These are phyloP conservation scores for Macrophomina tecta DNA, from an alignment of 2,329 filamentous ascomycete genomes.

Conservation along the genomic window DNA sequence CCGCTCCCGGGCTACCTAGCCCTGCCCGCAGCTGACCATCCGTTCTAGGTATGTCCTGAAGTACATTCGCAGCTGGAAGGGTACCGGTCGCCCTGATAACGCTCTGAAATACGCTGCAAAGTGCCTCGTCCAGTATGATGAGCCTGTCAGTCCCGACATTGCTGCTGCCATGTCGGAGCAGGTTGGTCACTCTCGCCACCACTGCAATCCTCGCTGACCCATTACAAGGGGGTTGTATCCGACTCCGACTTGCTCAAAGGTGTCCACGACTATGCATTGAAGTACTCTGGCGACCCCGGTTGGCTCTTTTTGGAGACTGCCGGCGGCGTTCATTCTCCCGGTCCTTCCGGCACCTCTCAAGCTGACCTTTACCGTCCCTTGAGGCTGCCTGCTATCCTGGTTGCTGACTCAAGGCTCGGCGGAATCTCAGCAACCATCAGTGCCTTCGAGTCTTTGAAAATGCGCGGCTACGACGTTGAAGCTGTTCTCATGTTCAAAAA, in stretches of 20 bases:
- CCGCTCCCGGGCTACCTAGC: not conserved
- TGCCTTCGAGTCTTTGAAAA: conserved; percentile 75
- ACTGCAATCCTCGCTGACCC: not conserved
- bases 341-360: conserved; percentile 76
- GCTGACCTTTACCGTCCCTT: conserved; percentile 78
- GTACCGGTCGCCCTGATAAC: not conserved
- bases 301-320: conserved; percentile 80
- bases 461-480: conserved; percentile 81
- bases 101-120: conserved; percentile 50
- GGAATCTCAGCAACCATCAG: conserved; percentile 83
- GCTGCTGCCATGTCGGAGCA: conserved; percentile 57
- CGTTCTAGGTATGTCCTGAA: no score
- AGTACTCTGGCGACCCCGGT: conserved; percentile 53
- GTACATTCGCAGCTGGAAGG: no score
- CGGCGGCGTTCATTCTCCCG: conserved; percentile 80
- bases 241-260: conserved; percentile 45
- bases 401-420: conserved; percentile 77
- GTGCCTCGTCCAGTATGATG: conserved; percentile 73
- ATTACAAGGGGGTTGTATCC: conserved; percentile 27
- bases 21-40: not conserved
- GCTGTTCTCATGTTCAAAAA: conserved; percentile 73
- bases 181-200: not conserved
- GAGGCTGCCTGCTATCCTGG: conserved; percentile 73
- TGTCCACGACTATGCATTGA: conserved; percentile 49
- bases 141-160: conserved; percentile 79